These are phyloP conservation scores for Gossypium gossypioides DNA, from an alignment of 441 rosid species.

Conservation along the genomic window DNA sequence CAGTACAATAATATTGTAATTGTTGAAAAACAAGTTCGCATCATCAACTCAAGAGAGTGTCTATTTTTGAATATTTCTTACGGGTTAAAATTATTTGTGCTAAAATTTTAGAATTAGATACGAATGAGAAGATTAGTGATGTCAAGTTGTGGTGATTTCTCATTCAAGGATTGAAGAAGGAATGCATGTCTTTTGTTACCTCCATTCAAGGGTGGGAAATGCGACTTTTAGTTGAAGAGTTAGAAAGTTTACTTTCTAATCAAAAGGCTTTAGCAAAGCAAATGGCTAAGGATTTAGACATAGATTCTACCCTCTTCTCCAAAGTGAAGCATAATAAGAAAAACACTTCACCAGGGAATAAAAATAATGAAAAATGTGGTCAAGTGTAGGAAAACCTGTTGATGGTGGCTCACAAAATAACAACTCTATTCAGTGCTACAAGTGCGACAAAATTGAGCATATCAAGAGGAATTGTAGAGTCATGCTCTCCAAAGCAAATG, in stretches of 20 bases:
- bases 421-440: background rate
- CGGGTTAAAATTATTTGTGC: background rate
- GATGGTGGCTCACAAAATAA: background rate
- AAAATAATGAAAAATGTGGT: background rate
- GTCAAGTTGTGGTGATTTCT: background rate
- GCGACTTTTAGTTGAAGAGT: background rate
- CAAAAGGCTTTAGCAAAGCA: background rate
- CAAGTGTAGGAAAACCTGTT: background rate
- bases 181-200: background rate
- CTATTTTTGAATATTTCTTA: background rate
- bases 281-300: background rate
- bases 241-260: background rate
- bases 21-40: background rate
- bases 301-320: background rate
- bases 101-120: background rate
- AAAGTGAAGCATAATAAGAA: background rate
- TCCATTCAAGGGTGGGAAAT: background rate
- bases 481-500: background rate
- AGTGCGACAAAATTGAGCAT: background rate
- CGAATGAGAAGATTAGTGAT: background rate
- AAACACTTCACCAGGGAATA: background rate
- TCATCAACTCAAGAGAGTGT: background rate
- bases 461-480: background rate
- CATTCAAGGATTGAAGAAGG: background rate
- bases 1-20: background rate